These are phyloP conservation scores for Candida broadrunensis DNA, from an alignment of 805 yeast genomes.

Conservation along the genomic window DNA sequence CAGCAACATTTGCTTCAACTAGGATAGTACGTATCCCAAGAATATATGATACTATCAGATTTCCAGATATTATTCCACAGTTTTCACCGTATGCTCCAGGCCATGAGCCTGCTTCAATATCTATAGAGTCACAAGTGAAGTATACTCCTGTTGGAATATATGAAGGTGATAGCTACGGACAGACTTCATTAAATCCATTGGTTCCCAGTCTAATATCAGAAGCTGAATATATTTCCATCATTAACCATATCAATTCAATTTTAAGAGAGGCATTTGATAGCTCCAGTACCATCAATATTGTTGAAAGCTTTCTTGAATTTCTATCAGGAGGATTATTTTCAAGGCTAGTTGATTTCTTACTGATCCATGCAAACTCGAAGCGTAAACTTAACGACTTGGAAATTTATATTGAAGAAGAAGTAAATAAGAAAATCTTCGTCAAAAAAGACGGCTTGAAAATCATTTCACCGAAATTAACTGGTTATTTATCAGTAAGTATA, in stretches of 20 bases:
- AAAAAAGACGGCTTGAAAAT: constrained; percentile 28
- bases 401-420: constrained; percentile 12
- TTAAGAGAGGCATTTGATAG: constrained; percentile 41
- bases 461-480: constrained; percentile 51
- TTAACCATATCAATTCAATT: constrained; percentile 41
- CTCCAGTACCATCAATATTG: constrained; percentile 15
- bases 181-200: constrained; percentile 48
- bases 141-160: constrained; percentile 38
- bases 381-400: constrained; percentile 41
- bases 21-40: constrained; percentile 69
- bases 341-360: constrained; percentile 12
- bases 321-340: constrained; percentile 36
- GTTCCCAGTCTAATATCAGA: constrained; percentile 22
- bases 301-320: constrained; percentile 41
- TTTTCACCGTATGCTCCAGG: constrained; percentile 61
- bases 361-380: constrained; percentile 20
- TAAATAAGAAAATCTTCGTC: constrained; percentile 14
- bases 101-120: constrained; percentile 56
- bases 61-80: constrained; percentile 46
- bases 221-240: constrained; percentile 40
- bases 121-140: constrained; percentile 2
- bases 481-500: constrained; percentile 33
- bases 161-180: constrained; percentile 48
- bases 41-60: constrained; percentile 26
- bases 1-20: constrained; percentile 32